Evolutionary conservation across 768 basidiomycete species (phyloP), one percentile per base, ranked within the genome.

Genomic region (Lactarius psammicola): DNA sequence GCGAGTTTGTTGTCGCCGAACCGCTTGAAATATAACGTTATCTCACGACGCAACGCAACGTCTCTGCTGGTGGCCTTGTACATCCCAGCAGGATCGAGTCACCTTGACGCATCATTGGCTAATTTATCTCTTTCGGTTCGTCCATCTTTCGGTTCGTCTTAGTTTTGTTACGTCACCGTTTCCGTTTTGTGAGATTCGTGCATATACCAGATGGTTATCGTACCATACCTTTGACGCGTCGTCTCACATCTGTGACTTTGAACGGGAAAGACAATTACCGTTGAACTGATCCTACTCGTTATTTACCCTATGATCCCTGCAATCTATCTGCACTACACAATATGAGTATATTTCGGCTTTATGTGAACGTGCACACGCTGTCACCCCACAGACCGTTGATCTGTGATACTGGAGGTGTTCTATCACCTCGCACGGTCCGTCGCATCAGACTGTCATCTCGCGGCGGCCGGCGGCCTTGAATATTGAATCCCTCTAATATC

Each of bases 1-100:
- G 72, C 55, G 72, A 73, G 63, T 75, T 76, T 62, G 68, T 77
- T 56, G 72, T 77, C 62, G 34, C 68, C 23, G 71, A 71, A 56
- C 15, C 54, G 54, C 20, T 60, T 34, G 20, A 11, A 18, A n/a
- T 23, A 17, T 68, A 59, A 69, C 59, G 68, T 58, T n/a, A 34
- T 63, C 46, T 64, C 42, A 68, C 30, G 67, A 59, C 44, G 26
- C 59, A 23, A 68, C 34, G 65, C 59, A 46, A 51, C 59, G 60
- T 49, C 20, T 36, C 40, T 44, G 13, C 56, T 34, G 33, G 64
- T 56, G 60, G 64, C 60, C 54, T 36, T 61, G 51, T 62, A 49
- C 56, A 46, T 49, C 64, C 26, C 28, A 23, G 28, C 33, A 44
- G 60, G 40, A 62, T 38, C 28, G 20, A 30, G 17, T 62, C 36